A percentile compares a stretch with the other conserved stretches of the same genome.
phyloP scores from a whole-genome alignment of 768 basidiomycete genomes.

The Tulasnella sp. region DNA sequence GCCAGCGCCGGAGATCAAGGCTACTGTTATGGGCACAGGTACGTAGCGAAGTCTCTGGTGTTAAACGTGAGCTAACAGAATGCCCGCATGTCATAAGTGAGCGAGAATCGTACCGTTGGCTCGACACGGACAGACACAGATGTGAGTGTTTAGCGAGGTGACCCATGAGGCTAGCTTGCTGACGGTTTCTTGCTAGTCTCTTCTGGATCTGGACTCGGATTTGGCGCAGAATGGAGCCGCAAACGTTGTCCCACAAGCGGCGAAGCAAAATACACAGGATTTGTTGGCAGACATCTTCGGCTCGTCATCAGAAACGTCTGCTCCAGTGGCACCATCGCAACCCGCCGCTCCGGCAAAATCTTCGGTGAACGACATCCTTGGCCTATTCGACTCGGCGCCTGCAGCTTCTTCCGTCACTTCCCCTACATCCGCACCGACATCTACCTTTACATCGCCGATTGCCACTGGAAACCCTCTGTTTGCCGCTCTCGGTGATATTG shows the following conservation, averaged over 20 bases:
- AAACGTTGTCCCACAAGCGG: slow-evolving; percentile 43
- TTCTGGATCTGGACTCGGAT: slow-evolving; percentile 62
- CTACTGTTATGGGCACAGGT: slow-evolving; percentile 95
- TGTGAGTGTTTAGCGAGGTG: slow-evolving; percentile 41
- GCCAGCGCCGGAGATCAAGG: slow-evolving; percentile 97
- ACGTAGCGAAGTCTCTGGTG: slow-evolving; percentile 36
- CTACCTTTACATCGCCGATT: slow-evolving; percentile 36
- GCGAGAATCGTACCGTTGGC: slow-evolving; percentile 94
- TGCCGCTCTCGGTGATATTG: slow-evolving; percentile 30
- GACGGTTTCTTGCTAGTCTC: slow-evolving; percentile 15
- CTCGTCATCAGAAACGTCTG: slow-evolving; percentile 38
- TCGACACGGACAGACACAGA: slow-evolving; percentile 77
- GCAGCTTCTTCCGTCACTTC: slow-evolving; percentile 41
- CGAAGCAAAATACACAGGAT: slow-evolving; percentile 68
- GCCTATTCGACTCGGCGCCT: slow-evolving; percentile 66
- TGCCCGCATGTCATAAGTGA: slow-evolving; percentile 51
- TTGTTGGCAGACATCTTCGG: slow-evolving; percentile 94
- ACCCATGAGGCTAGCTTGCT: background rate
- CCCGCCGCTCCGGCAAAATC: slow-evolving; percentile 46
- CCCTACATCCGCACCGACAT: slow-evolving; percentile 36
- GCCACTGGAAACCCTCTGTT: slow-evolving; percentile 37
- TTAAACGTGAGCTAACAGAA: background rate
- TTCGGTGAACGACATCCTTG: slow-evolving; percentile 85
- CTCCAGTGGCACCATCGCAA: slow-evolving; percentile 42
- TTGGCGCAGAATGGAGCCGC: slow-evolving; percentile 42